Evolutionary conservation across 495 filamentous ascomycete genomes (phyloP).

Genomic region (Durotheca rogersii): DNA sequence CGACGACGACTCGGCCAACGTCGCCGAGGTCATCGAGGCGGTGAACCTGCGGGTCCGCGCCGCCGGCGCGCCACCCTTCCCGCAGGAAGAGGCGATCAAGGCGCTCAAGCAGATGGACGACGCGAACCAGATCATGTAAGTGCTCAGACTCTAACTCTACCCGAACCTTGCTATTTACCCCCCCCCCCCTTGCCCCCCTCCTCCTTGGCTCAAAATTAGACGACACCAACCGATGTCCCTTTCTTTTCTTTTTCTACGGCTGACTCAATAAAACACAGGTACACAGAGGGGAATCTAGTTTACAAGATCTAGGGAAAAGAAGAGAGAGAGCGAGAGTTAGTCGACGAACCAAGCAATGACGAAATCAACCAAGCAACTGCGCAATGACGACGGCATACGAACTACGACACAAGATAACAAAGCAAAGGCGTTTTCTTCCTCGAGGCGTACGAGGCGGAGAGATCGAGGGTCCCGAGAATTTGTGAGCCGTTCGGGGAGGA

Average conservation of each 20-base stretch:
- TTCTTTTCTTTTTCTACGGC: neutral
- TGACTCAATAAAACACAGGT: slow-evolving; percentile 38
- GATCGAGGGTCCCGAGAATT: too few relatives aligned
- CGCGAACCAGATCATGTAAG: slow-evolving; percentile 90
- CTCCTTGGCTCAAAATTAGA: too few relatives aligned
- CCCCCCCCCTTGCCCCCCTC: too few relatives aligned
- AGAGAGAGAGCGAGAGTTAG: too few relatives aligned
- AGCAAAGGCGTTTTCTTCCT: too few relatives aligned
- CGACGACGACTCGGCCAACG: slow-evolving; percentile 72
- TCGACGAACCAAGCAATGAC: neutral
- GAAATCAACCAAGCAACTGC: too few relatives aligned
- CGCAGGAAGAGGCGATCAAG: slow-evolving; percentile 67
- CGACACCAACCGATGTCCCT: too few relatives aligned
- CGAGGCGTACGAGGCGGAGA: too few relatives aligned
- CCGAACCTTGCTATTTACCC: too few relatives aligned
- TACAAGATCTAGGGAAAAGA: slow-evolving; percentile 51
- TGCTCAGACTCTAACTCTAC: slow-evolving; percentile 27
- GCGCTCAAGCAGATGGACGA: slow-evolving; percentile 79
- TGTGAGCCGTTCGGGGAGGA: too few relatives aligned
- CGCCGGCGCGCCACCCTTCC: slow-evolving; percentile 58
- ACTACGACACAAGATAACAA: too few relatives aligned
- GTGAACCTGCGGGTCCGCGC: slow-evolving; percentile 71
- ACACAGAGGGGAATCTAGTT: slow-evolving; percentile 47
- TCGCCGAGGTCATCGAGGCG: slow-evolving; percentile 71
- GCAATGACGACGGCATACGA: too few relatives aligned